phyloP scores from a whole-genome alignment of 2,329 filamentous ascomycete genomes.

The Hypoxylon sp. region DNA sequence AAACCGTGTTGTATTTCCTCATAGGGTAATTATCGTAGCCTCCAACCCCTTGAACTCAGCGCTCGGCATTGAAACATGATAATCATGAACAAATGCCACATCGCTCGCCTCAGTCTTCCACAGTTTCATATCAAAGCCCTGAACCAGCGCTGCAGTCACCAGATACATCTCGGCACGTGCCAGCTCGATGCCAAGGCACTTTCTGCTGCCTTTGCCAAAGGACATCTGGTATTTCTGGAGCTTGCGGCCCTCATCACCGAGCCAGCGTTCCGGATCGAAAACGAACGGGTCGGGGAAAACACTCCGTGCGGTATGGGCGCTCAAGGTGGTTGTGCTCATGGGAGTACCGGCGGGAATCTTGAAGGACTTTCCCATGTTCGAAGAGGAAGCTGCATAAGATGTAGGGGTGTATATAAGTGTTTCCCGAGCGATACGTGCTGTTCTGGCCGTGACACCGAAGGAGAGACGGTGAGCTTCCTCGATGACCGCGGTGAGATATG shows the following conservation, averaged over 20 bases:
- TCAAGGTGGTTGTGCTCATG: constrained; percentile 40
- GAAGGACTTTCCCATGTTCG: constrained; percentile 39
- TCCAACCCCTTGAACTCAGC: constrained; percentile 41
- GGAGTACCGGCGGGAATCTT: constrained; percentile 40
- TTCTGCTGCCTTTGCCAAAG: constrained; percentile 44
- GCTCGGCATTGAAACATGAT: constrained; percentile 45
- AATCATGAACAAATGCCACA: constrained; percentile 44
- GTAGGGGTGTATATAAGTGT: constrained; percentile 41
- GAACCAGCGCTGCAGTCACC: constrained; percentile 41
- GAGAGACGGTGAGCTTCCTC: constrained; percentile 46
- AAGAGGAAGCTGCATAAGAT: constrained; percentile 40
- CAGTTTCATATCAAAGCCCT: constrained; percentile 44
- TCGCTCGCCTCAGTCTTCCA: constrained; percentile 43
- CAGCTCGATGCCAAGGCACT: constrained; percentile 46
- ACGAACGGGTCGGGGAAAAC: constrained; percentile 42
- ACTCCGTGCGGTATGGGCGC: constrained; percentile 36
- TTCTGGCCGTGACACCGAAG: constrained; percentile 43
- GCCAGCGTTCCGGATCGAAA: constrained; percentile 43
- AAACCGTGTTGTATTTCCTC: constrained; percentile 36
- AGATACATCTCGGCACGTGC: constrained; percentile 45
- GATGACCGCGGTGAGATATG: constrained; percentile 48
- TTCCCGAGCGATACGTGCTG: constrained; percentile 40
- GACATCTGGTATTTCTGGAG: constrained; percentile 41
- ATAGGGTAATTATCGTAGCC: constrained; percentile 39
- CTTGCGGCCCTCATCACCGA: constrained; percentile 40